These are phyloP conservation scores for Aphanocladium album DNA, from an alignment of 2,329 filamentous ascomycete species.

Conservation along the genomic window DNA sequence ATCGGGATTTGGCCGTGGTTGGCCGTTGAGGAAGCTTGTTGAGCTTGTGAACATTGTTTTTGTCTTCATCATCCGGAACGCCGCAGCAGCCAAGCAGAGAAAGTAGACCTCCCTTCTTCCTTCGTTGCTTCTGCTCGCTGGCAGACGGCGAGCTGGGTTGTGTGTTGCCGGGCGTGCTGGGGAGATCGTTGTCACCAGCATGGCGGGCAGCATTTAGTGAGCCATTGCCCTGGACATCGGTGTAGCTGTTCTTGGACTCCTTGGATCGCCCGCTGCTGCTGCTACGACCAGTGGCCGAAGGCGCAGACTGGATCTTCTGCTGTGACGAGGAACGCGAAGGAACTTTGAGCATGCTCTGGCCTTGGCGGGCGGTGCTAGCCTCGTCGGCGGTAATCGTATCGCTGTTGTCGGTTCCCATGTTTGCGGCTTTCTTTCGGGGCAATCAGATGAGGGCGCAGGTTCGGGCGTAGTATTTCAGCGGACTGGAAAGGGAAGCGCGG, in stretches of 20 bases:
- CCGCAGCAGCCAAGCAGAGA: slow-evolving; percentile 64
- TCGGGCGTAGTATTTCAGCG: slow-evolving; percentile 26
- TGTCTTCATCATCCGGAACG: slow-evolving; percentile 53
- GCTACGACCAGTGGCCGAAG: slow-evolving; percentile 54
- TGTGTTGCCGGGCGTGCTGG: slow-evolving; percentile 43
- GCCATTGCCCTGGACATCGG: slow-evolving; percentile 59
- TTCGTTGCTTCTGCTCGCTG: slow-evolving; percentile 48
- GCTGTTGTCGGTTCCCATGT: slow-evolving; percentile 39
- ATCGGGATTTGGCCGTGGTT: slow-evolving; percentile 49
- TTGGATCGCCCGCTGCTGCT: slow-evolving; percentile 61
- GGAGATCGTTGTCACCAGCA: slow-evolving; percentile 48
- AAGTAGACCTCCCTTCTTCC: slow-evolving; percentile 50
- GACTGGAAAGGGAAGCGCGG: not conserved
- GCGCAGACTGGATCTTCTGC: slow-evolving; percentile 51
- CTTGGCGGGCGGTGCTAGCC: slow-evolving; percentile 41
- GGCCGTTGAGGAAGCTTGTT: slow-evolving; percentile 52
- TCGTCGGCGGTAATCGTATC: slow-evolving; percentile 38
- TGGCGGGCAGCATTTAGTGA: slow-evolving; percentile 63
- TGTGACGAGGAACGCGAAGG: slow-evolving; percentile 60
- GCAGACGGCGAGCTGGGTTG: slow-evolving; percentile 48
- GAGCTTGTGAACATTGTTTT: slow-evolving; percentile 52
- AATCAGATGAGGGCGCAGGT: slow-evolving; percentile 26
- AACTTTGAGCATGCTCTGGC: slow-evolving; percentile 50
- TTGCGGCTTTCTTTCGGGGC: slow-evolving; percentile 25
- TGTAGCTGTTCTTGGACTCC: slow-evolving; percentile 60